Evolutionary conservation across 2,329 filamentous ascomycete species (phyloP).

Genomic region (Sclerotinia subarctica): DNA sequence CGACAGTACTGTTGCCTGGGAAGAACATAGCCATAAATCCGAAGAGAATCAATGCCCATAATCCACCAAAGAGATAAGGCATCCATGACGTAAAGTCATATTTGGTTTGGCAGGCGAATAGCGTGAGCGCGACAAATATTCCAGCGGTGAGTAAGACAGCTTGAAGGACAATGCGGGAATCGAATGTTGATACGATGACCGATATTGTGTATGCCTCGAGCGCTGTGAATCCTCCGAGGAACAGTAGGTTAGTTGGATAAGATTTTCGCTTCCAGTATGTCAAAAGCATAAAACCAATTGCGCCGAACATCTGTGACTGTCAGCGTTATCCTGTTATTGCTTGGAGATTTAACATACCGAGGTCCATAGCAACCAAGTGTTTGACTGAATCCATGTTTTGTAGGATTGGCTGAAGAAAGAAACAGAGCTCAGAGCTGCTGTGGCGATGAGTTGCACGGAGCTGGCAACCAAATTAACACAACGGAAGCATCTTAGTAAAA

Average conservation of each 20-base stretch:
- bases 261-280: conserved; percentile 96
- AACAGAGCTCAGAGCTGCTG: conserved; percentile 73
- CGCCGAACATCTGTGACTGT: conserved; percentile 62
- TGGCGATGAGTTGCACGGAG: conserved; percentile 87
- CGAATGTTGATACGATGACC: conserved; percentile 88
- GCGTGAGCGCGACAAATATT: conserved; percentile 73
- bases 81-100: conserved; percentile 99
- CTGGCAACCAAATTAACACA: conserved; percentile 38
- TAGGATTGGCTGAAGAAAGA: conserved; percentile 82
- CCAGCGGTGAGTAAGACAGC: conserved; percentile 84
- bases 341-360: conserved; percentile 53
- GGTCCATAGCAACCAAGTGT: conserved; percentile 80
- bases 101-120: conserved; percentile 95
- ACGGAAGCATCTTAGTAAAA: background rate
- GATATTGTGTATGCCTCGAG: conserved; percentile 92
- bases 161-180: conserved; percentile 79
- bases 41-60: conserved; percentile 90
- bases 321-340: background rate
- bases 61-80: conserved; percentile 84
- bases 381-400: conserved; percentile 79
- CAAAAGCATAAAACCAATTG: conserved; percentile 78
- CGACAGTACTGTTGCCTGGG: conserved; percentile 73
- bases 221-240: conserved; percentile 84
- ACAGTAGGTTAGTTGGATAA: conserved; percentile 90
- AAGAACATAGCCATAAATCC: conserved; percentile 92